These are phyloP conservation scores for Sporothrix humicola DNA, from an alignment of 2,329 filamentous ascomycete genomes.

Conservation along the genomic window DNA sequence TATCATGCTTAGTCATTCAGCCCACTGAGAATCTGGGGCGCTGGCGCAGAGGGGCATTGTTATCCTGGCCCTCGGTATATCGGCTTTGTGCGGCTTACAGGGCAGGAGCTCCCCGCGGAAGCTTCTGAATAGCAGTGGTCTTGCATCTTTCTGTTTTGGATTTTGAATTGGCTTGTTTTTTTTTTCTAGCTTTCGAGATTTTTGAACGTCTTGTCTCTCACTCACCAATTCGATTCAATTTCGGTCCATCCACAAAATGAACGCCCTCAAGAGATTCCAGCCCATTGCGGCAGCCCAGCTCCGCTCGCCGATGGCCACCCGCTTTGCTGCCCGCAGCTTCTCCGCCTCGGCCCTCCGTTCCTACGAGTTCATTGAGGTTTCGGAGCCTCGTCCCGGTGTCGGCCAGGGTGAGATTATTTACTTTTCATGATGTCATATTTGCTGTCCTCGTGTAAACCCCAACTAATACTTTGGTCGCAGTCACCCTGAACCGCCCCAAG, in stretches of 20 bases:
- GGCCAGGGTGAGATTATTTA: slow-evolving; percentile 74
- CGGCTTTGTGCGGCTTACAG: slow-evolving; percentile 39
- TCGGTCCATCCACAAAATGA: slow-evolving; percentile 48
- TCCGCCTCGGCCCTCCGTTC: slow-evolving; percentile 52
- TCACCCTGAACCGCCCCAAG: slow-evolving; percentile 92
- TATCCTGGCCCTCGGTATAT: slow-evolving; percentile 33
- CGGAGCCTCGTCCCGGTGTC: slow-evolving; percentile 84
- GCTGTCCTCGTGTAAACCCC: neutral
- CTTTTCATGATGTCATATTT: neutral
- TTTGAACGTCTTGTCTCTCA: neutral
- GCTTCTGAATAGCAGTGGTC: slow-evolving; percentile 21
- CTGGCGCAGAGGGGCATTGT: slow-evolving; percentile 15
- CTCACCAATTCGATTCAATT: neutral
- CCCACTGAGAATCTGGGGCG: neutral
- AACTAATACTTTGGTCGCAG: slow-evolving; percentile 52
- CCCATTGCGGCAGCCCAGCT: slow-evolving; percentile 67
- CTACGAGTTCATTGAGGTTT: slow-evolving; percentile 85
- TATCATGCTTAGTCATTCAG: slow-evolving; percentile 22
- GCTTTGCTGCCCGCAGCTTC: slow-evolving; percentile 56
- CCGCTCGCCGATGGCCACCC: slow-evolving; percentile 61
- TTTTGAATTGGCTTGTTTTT: neutral
- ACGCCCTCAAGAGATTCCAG: slow-evolving; percentile 62
- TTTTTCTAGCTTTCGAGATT: neutral
- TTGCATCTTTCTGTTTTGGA: neutral
- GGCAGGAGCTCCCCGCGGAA: slow-evolving; percentile 14